Percentiles rank a stretch among this genome's conserved stretches.
These are phyloP conservation scores for Plasmopara viticola DNA, from an alignment of 352 stramenopile species.

Conservation along the genomic window DNA sequence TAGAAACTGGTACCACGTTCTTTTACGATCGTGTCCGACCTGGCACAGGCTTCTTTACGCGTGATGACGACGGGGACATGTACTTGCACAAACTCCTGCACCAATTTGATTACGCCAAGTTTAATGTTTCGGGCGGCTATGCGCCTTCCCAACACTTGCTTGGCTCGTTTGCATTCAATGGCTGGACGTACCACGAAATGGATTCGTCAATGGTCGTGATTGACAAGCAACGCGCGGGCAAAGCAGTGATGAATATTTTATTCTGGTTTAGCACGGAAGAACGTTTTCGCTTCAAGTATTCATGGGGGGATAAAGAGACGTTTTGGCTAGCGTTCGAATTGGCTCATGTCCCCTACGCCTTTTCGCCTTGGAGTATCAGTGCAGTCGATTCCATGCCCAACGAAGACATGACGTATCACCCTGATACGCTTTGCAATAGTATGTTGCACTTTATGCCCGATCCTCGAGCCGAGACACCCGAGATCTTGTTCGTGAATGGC, in stretches of 20 bases:
- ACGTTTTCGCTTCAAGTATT: slow-evolving; percentile 18
- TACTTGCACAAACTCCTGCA: slow-evolving; percentile 17
- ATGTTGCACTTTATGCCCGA: slow-evolving; percentile 24
- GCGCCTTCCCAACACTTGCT: slow-evolving; percentile 9
- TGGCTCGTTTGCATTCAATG: slow-evolving; percentile 13
- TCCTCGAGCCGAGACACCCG: slow-evolving; percentile 5
- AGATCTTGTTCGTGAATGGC: slow-evolving; percentile 19
- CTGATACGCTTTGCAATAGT: slow-evolving; percentile 16
- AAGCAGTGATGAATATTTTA: slow-evolving; percentile 17
- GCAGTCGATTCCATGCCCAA: slow-evolving; percentile 14
- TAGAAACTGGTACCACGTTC: slow-evolving; percentile 16
- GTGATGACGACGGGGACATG: slow-evolving; percentile 12
- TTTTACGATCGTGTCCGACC: slow-evolving; percentile 20
- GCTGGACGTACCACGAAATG: slow-evolving; percentile 18
- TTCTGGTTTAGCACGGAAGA: slow-evolving; percentile 22
- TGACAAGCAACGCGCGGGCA: slow-evolving; percentile 12
- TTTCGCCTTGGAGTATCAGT: slow-evolving; percentile 19
- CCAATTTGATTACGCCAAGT: slow-evolving; percentile 12
- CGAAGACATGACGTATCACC: slow-evolving; percentile 16
- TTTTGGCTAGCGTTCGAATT: slow-evolving; percentile 22
- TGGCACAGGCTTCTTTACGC: slow-evolving; percentile 32
- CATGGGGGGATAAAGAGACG: slow-evolving; percentile 22
- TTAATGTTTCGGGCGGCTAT: slow-evolving; percentile 13
- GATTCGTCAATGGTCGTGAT: slow-evolving; percentile 18
- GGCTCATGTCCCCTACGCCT: slow-evolving; percentile 13